Percentiles rank a stretch among this genome's conserved stretches.
These are phyloP conservation scores for Fusarium hainanense DNA, from an alignment of 2,329 filamentous ascomycete genomes.

Conservation along the genomic window DNA sequence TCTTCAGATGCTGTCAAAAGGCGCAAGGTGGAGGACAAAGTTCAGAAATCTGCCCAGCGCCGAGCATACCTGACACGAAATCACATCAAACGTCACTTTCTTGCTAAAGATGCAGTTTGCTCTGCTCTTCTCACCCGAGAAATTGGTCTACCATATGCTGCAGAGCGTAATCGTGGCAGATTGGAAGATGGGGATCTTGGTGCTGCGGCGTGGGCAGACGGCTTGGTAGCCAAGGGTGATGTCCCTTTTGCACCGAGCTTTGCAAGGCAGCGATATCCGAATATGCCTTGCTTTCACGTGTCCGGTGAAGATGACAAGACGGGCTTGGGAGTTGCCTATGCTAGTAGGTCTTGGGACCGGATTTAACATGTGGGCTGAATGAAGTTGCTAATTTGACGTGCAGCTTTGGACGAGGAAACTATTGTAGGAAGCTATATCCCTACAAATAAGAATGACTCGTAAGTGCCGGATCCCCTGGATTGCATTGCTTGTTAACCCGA, in stretches of 20 bases:
- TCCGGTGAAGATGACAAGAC: slow-evolving; percentile 53
- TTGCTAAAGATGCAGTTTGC: slow-evolving; percentile 50
- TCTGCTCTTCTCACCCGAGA: slow-evolving; percentile 47
- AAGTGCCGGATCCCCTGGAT: slow-evolving; percentile 11
- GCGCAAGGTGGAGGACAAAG: slow-evolving; percentile 60
- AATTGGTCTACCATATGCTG: slow-evolving; percentile 25
- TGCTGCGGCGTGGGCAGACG: slow-evolving; percentile 54
- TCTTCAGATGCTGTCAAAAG: slow-evolving; percentile 69
- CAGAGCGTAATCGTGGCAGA: slow-evolving; percentile 38
- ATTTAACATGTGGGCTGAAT: background rate
- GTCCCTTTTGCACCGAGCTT: slow-evolving; percentile 51
- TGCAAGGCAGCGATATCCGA: slow-evolving; percentile 45
- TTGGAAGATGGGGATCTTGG: slow-evolving; percentile 42
- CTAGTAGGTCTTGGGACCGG: slow-evolving; percentile 51
- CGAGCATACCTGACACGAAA: slow-evolving; percentile 49
- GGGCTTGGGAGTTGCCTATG: slow-evolving; percentile 57
- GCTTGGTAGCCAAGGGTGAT: slow-evolving; percentile 55
- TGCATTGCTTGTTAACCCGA: background rate
- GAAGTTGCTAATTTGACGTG: slow-evolving; percentile 8
- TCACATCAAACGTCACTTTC: slow-evolving; percentile 54
- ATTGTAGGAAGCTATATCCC: slow-evolving; percentile 57
- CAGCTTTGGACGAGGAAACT: slow-evolving; percentile 51
- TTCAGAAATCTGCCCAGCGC: slow-evolving; percentile 41
- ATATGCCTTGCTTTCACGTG: slow-evolving; percentile 57
- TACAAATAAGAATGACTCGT: slow-evolving; percentile 57